A percentile compares a stretch with the other conserved stretches of the same genome.
Evolutionary conservation across 768 basidiomycete genomes (phyloP).

Genomic region (Nidularia pulvinata): DNA sequence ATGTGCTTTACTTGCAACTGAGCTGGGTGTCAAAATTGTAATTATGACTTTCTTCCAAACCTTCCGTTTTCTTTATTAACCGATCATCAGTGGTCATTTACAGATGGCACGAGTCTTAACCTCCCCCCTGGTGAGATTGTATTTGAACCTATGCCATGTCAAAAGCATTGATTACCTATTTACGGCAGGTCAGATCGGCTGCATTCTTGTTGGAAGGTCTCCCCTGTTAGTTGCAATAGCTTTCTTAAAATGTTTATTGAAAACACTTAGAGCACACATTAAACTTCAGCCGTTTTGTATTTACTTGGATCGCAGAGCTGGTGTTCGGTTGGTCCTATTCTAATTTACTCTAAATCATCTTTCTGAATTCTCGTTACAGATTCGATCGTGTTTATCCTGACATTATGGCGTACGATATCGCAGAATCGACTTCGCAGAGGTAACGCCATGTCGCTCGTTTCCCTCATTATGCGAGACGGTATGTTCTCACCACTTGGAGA

Average conservation of each 20-base stretch:
- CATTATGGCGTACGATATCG: constrained; percentile 20
- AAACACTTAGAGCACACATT: neutral
- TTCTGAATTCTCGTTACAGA: constrained; percentile 13
- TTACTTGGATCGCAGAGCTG: constrained; percentile 34
- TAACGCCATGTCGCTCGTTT: constrained; percentile 14
- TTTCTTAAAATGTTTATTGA: neutral
- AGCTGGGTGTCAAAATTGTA: constrained; percentile 31
- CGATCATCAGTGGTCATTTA: constrained; percentile 29
- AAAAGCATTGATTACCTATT: neutral
- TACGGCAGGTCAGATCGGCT: constrained; percentile 25
- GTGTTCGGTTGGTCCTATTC: constrained; percentile 20
- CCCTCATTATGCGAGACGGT: constrained; percentile 32
- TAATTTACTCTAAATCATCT: neutral
- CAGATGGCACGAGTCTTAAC: constrained; percentile 24
- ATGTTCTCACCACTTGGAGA: neutral
- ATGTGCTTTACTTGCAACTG: constrained; percentile 13
- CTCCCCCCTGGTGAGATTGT: constrained; percentile 22
- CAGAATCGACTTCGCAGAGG: constrained; percentile 9
- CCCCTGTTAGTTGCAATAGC: constrained; percentile 14
- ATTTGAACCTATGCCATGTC: neutral
- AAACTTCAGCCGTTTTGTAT: constrained; percentile 24
- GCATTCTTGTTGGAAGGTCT: constrained; percentile 28
- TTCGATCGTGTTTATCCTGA: constrained; percentile 24
- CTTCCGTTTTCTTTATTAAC: neutral
- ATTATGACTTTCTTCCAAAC: constrained; percentile 1